These are phyloP conservation scores for Lentinula lateritia DNA, from an alignment of 768 basidiomycete genomes.

Conservation along the genomic window DNA sequence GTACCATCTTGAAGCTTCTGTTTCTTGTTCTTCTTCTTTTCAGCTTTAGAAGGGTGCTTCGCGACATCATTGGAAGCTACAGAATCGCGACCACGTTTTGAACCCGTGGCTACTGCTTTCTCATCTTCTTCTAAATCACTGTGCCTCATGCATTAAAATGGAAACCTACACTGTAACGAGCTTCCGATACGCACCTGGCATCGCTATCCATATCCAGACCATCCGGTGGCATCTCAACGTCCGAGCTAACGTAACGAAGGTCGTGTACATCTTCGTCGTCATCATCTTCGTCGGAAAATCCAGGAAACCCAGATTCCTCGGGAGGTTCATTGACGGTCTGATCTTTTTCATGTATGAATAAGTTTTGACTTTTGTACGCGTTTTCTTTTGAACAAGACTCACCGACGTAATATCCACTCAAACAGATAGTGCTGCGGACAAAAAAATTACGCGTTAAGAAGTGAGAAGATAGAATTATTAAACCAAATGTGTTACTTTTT, in stretches of 20 bases:
- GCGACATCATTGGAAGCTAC: slow-evolving; percentile 42
- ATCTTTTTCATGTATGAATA: slow-evolving; percentile 31
- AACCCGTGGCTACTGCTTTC: slow-evolving; percentile 31
- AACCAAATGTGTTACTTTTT: slow-evolving; percentile 57
- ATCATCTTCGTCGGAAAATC: slow-evolving; percentile 40
- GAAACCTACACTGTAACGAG: not conserved
- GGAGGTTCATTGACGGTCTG: slow-evolving; percentile 45
- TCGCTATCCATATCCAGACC: slow-evolving; percentile 48
- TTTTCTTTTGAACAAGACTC: slow-evolving; percentile 14
- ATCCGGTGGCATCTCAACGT: slow-evolving; percentile 69
- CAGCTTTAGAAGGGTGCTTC: slow-evolving; percentile 20
- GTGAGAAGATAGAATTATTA: not conserved
- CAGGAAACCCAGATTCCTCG: slow-evolving; percentile 26
- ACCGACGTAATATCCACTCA: slow-evolving; percentile 87
- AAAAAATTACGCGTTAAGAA: slow-evolving; percentile 11
- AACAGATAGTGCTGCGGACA: slow-evolving; percentile 54
- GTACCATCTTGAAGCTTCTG: slow-evolving; percentile 21
- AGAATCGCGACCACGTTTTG: slow-evolving; percentile 70
- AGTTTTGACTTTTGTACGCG: not conserved
- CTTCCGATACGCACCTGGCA: slow-evolving; percentile 35
- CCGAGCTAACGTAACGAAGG: slow-evolving; percentile 75
- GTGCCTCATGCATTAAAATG: not conserved
- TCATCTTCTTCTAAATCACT: slow-evolving; percentile 75
- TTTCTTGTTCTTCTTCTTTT: slow-evolving; percentile 32
- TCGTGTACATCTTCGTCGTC: slow-evolving; percentile 51